Evolutionary conservation across 768 basidiomycete genomes (phyloP), one percentile per base, ranked within the genome.

Genomic region (Pleurotus pulmonarius): DNA sequence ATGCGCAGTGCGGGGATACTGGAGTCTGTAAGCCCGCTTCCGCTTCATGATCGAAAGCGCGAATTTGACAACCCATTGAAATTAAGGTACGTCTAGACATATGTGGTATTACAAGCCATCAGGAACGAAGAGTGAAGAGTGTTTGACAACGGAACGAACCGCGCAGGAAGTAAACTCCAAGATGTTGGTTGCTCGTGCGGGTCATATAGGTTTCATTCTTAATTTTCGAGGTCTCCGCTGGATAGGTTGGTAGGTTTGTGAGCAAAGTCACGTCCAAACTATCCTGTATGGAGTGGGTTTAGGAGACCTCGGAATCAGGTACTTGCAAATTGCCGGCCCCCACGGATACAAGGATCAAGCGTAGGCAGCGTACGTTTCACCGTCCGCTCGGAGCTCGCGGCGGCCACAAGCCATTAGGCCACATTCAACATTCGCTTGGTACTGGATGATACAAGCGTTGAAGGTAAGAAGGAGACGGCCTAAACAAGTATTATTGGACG

Each of bases 101-200:
- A 3, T 9, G 29, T 34, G 3, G 3, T 34, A 11, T 34, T 34
- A 34, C 29, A 34, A 34, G 29, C 7, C 29, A 11, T 34, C 9
- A 34, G 12, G n/a, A 48, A 24, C 18, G 46, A 38, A 25, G 45
- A 24, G 37, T 22, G 16, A 26, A 44, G 59, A 48, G 70, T 79
- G 70, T 79, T 64, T 70, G 85, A 84, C 85, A 87, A 73, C 83
- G 75, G 85, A 87, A 87, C 85, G 85, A 87, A 74, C 85, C 80
- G 66, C 71, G 66, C 74, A 67, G 7, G 59, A 59, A 56, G 49
- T 34, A 24, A 52, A 58, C 58, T 58, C 58, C 58, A 26, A 18
- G 40, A 44, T 65, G 61, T n/a, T 44, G n/a, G n/a, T 16, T 39
- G 55, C 59, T 67, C 65, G 65, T 67, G 72, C 68, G 66, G 75